These are phyloP conservation scores for Leccinum solheimii DNA, from an alignment of 1,284 basidiomycete species.

Conservation along the genomic window DNA sequence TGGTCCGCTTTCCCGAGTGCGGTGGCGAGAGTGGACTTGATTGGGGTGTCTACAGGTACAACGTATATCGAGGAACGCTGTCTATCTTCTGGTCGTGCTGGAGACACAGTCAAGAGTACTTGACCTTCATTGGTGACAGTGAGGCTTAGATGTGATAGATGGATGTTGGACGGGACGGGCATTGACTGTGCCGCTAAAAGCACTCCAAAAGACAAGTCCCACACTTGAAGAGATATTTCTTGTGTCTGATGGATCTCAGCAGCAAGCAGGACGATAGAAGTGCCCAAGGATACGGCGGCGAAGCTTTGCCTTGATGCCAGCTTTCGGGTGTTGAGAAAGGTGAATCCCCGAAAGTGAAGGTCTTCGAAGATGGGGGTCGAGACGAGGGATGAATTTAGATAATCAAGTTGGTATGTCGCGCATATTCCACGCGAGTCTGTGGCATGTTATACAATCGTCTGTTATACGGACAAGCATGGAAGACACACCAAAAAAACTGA, in stretches of 20 bases:
- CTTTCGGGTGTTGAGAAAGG: constrained; percentile 21
- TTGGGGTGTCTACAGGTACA: constrained; percentile 53
- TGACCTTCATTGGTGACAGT: constrained; percentile 45
- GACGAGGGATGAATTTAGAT: constrained; percentile 28
- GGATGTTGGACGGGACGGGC: constrained; percentile 51
- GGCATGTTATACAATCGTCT: constrained; percentile 6
- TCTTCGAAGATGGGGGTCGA: constrained; percentile 38
- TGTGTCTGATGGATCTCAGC: constrained; percentile 42
- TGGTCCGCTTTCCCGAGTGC: constrained; percentile 55
- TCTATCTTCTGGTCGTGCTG: constrained; percentile 19
- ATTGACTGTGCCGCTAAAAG: constrained; percentile 57
- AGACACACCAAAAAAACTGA: constrained; percentile 34
- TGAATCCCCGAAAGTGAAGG: constrained; percentile 40
- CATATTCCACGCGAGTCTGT: constrained; percentile 30
- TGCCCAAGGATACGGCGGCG: constrained; percentile 55
- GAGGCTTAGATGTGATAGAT: constrained; percentile 31
- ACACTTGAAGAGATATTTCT: constrained; percentile 60
- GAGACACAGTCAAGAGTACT: constrained; percentile 57
- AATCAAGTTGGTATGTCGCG: constrained; percentile 43
- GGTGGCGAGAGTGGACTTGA: constrained; percentile 57
- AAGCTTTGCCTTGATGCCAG: constrained; percentile 29
- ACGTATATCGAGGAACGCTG: constrained; percentile 55
- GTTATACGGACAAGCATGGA: neutral
- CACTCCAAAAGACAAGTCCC: constrained; percentile 73
- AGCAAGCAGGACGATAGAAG: constrained; percentile 65